Base-by-base conservation (phyloP, 2,329 filamentous ascomycete genomes). In the Apiospora phragmitis region DNA sequence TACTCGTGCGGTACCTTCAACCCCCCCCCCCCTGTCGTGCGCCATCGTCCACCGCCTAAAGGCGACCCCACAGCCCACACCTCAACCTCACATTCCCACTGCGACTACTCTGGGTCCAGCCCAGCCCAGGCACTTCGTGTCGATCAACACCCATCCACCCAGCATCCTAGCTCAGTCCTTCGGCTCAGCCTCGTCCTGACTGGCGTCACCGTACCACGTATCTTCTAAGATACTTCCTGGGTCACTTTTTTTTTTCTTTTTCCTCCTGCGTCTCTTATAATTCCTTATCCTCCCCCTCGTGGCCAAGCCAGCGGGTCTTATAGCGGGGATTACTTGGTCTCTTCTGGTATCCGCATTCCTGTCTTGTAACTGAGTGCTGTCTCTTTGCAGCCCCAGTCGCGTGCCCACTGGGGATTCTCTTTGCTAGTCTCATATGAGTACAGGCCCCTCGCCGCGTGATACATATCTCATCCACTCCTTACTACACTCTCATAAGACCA, bases 101-200 rank as follows among this genome's bases (percentile, higher is more conserved):
- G 55, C 55, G 55, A 62, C 55, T 38, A n/a, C 55, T 62, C 42
- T 45, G 41, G 65, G 65, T 67, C 70, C 68, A 45, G 32, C 55
- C 70, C 68, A 69, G 68, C 51, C 70, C 68, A 72, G 55, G 69
- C 71, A 70, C 68, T 70, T 65, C 42, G 67, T 67, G 70, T 67
- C 70, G 68, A 71, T 71, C 70, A 70, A 26, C 45, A 7, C 66
- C 45, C 67, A 51, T 38, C 67, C 67, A n/a, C 29, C 41, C 32
- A 55, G 38, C 29, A 47, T 32, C 65, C 65, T 67, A 45, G 65
- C 24, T 67, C 42, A 43, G 65, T 42, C 65, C 65, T 29, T 67
- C 65, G 66, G 74, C 78, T 80, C 78, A 80, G 78, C 78, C 78
- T 80, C 77, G 75, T 77, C 74, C 72, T 71, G 51, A 71, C 73